A percentile compares a stretch with the other conserved stretches of the same genome.
Conservation (phyloP, 306 rosid genomes). For the Hylodesmum podocarpum region DNA sequence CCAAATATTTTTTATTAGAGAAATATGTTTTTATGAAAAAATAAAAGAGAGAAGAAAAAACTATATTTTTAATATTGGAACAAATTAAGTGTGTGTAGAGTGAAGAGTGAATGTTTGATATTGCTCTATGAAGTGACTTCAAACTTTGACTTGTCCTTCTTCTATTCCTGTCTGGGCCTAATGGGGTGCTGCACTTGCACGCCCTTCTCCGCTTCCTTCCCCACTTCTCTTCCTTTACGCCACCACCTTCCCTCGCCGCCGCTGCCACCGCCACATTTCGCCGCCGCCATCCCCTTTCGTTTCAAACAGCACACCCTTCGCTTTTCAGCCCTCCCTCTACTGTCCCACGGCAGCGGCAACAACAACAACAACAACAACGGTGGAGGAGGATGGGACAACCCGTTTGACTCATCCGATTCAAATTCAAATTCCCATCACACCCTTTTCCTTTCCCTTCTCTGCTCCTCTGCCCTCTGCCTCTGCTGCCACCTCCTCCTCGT, state of each 20-base stretch:
- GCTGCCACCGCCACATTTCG: neutral
- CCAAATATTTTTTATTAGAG: too few species aligned
- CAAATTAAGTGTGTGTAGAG: too few species aligned
- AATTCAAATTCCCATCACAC: slow-evolving; percentile 34
- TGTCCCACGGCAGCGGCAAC: neutral
- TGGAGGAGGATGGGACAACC: slow-evolving; percentile 50
- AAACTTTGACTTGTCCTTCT: slow-evolving; percentile 6
- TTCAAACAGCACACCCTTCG: slow-evolving; percentile 24
- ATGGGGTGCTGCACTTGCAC: slow-evolving; percentile 34
- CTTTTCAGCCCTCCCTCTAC: slow-evolving; percentile 21
- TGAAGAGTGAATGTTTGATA: too few species aligned
- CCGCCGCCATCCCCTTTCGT: neutral
- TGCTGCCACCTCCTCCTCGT: slow-evolving; percentile 59
- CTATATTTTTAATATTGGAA: too few species aligned
- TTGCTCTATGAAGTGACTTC: neutral
- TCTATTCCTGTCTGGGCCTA: neutral
- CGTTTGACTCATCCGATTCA: slow-evolving; percentile 36
- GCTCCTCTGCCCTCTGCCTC: slow-evolving; percentile 43
- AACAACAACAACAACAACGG: slow-evolving; percentile 3
- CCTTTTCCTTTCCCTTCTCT: slow-evolving; percentile 41
- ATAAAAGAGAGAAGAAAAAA: too few species aligned
- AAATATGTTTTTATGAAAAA: too few species aligned
- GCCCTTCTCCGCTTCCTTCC: slow-evolving; percentile 19
- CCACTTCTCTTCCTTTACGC: slow-evolving; percentile 7
- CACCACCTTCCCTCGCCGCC: neutral